A percentile compares a stretch with the other conserved stretches of the same genome.
Evolutionary conservation across 2,329 filamentous ascomycete species (phyloP).

Genomic region (Beauveria scarabaeidicola): DNA sequence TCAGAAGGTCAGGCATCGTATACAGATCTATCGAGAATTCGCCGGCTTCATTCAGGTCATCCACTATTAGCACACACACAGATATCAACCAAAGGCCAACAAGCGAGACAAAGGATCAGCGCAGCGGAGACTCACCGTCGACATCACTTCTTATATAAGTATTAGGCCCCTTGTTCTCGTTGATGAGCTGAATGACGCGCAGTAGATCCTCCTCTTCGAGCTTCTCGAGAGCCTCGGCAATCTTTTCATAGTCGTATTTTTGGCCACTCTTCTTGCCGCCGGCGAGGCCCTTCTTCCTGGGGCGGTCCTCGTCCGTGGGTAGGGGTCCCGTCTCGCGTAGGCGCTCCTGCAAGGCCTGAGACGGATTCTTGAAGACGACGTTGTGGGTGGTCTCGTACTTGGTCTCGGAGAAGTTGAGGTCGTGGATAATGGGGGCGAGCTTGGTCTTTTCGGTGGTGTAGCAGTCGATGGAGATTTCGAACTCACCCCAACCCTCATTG

Average conservation of each 20-base stretch:
- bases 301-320: conserved; percentile 60
- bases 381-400: conserved; percentile 76
- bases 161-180: conserved; percentile 89
- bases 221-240: conserved; percentile 84
- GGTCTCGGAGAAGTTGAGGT: conserved; percentile 80
- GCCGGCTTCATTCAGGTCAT: conserved; percentile 52
- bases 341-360: conserved; percentile 68
- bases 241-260: conserved; percentile 81
- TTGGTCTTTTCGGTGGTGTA: conserved; percentile 83
- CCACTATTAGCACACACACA: conserved; percentile 24
- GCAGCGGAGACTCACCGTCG: conserved; percentile 59
- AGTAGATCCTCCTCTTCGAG: conserved; percentile 88
- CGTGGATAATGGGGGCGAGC: conserved; percentile 64
- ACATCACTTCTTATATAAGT: conserved; percentile 97
- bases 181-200: conserved; percentile 94
- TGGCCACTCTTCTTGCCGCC: conserved; percentile 71
- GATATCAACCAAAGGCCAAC: conserved; percentile 15
- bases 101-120: conserved; percentile 10
- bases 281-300: conserved; percentile 45
- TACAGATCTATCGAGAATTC: conserved; percentile 98
- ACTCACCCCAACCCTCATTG: conserved; percentile 98
- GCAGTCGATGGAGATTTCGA: conserved; percentile 84
- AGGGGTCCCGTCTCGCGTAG: conserved; percentile 80
- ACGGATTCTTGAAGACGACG: conserved; percentile 87
- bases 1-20: conserved; percentile 82